Base-by-base conservation (phyloP, 169 alveolate genomes). In the Besnoitia besnoiti region DNA sequence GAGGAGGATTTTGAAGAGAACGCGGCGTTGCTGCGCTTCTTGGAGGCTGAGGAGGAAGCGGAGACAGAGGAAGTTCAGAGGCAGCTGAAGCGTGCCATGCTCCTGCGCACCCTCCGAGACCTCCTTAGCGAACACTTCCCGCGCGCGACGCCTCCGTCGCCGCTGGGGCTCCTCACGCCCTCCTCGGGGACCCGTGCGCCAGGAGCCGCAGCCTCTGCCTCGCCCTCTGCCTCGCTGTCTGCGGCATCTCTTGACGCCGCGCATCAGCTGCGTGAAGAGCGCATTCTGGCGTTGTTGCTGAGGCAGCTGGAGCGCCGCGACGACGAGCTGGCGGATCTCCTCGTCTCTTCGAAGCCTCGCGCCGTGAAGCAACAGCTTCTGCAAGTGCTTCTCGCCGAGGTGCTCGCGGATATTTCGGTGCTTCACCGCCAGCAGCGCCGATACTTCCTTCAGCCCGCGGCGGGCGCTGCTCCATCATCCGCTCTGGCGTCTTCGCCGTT, bases 321-420 rank as follows among this genome's bases (percentile, higher is more conserved):
- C 4, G 87, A 77, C 44, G 59, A 39, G 55, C 44, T 10, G 87
- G 61, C 40, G 55, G 59, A 2, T 40, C 87, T 77, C 19, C 87
- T 77, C 40, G 35, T 55, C 14, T 2, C 87, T 24, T 2, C n/a
- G 39, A 77, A 51, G 40, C 49, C 85, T 21, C 27, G 85, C 21
- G 10, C 49, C 35, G 84, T 55, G 76, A 87, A 90, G 85, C 87
- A 90, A 75, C 90, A 55, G 76, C 90, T 61, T 46, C 84, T 90
- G 73, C 93, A 77, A 35, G 87, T 77, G 5, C 87, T 77, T 8
- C 87, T 77, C n/a, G 87, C 87, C 5, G 87, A 77, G 40, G 87
- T 77, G 0, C 47, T 77, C 10, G 40, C 87, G 40, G 59, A 42
- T 16, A 14, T 77, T 3, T 77, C 87, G n/a, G 61, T 77, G 8